phyloP scores from a whole-genome alignment of 257 asterid genomes.

The Solanum clarkiae region DNA sequence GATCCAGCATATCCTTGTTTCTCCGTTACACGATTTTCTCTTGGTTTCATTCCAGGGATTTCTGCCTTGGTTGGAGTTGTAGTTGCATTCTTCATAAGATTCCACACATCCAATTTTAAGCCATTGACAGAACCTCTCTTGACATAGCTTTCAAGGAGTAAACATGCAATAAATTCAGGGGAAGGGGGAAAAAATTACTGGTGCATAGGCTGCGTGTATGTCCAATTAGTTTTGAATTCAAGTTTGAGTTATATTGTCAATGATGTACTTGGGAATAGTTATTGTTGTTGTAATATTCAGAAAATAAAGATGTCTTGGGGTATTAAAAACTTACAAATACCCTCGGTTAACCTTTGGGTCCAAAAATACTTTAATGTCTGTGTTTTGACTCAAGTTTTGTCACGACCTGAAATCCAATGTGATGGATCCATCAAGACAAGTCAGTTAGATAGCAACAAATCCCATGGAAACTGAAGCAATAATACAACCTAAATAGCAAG shows the following conservation, averaged over 20 bases:
- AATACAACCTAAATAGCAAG: too few relatives aligned
- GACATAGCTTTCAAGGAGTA: background rate
- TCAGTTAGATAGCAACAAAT: too few relatives aligned
- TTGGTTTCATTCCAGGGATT: conserved; percentile 3
- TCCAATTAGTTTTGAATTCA: background rate
- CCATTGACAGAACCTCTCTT: background rate
- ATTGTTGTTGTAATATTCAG: background rate
- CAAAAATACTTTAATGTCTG: too few relatives aligned
- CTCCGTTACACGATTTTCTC: background rate
- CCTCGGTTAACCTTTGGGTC: too few relatives aligned
- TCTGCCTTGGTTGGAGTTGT: background rate
- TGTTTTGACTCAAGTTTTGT: too few relatives aligned
- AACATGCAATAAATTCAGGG: background rate
- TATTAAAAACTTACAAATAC: too few relatives aligned
- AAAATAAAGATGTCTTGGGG: background rate
- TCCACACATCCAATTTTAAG: background rate
- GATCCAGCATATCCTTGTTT: background rate
- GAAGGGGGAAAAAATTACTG: background rate
- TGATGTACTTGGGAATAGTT: background rate
- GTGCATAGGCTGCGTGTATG: background rate
- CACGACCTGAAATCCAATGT: too few relatives aligned
- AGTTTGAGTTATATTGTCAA: background rate
- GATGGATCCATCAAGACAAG: too few relatives aligned
- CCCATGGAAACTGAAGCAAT: too few relatives aligned
- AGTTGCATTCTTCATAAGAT: background rate